These are phyloP conservation scores for Candida frijolesensis DNA, from an alignment of 1,139 yeast genomes.

Conservation along the genomic window DNA sequence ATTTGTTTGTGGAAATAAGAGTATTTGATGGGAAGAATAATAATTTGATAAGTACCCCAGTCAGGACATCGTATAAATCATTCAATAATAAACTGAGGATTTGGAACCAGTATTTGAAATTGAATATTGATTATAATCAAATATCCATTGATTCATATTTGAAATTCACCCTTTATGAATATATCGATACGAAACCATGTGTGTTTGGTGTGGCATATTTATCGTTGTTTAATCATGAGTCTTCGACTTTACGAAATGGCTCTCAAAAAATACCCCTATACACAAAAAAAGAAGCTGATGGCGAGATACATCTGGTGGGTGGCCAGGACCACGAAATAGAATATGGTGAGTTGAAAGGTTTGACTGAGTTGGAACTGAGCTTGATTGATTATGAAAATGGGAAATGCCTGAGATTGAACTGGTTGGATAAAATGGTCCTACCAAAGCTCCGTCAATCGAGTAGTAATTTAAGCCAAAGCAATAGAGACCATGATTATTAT, in stretches of 20 bases:
- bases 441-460: conserved; percentile 51
- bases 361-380: conserved; percentile 49
- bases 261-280: conserved; percentile 38
- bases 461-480: conserved; percentile 20
- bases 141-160: conserved; percentile 63
- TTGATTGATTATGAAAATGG: conserved; percentile 71
- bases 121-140: conserved; percentile 74
- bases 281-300: conserved; percentile 6
- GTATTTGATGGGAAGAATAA: conserved; percentile 57
- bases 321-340: conserved; percentile 15
- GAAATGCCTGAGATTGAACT: conserved; percentile 59
- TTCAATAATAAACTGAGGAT: conserved; percentile 49
- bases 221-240: conserved; percentile 52
- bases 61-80: conserved; percentile 64
- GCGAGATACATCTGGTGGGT: not conserved
- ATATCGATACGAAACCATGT: conserved; percentile 50
- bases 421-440: conserved; percentile 76
- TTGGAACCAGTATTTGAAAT: conserved; percentile 61
- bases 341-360: conserved; percentile 26
- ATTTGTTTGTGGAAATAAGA: conserved; percentile 63
- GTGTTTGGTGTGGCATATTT: conserved; percentile 64
- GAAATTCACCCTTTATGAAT: conserved; percentile 67
- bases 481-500: conserved; percentile 36
- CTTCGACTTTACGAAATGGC: conserved; percentile 37
- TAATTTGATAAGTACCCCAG: conserved; percentile 66